phyloP scores from a whole-genome alignment of 148 eudicot genomes.

The Diospyros lotus region DNA sequence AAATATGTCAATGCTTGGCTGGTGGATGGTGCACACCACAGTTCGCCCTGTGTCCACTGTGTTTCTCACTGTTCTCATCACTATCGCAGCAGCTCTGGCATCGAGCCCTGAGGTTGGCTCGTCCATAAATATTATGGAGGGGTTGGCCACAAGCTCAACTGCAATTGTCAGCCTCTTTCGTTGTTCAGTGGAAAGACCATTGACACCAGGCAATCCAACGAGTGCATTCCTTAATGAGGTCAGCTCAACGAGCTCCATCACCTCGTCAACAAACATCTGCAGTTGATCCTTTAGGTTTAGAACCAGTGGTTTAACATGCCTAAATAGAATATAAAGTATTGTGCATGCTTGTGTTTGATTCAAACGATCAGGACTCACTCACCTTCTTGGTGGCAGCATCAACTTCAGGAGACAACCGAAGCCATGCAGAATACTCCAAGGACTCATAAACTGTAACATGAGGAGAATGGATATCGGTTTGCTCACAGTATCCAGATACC shows the following conservation, averaged over 20 bases:
- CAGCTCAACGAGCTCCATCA: slow-evolving; percentile 21
- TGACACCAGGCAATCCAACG: slow-evolving; percentile 20
- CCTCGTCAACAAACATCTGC: slow-evolving; percentile 26
- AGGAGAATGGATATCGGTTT: slow-evolving; percentile 74
- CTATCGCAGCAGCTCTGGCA: slow-evolving; percentile 26
- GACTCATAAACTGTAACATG: slow-evolving; percentile 71
- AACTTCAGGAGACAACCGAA: slow-evolving; percentile 58
- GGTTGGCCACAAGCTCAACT: slow-evolving; percentile 23
- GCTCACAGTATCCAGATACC: slow-evolving; percentile 55
- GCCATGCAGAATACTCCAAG: slow-evolving; percentile 70
- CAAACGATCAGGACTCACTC: slow-evolving; percentile 5
- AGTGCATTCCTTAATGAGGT: slow-evolving; percentile 10
- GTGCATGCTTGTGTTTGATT: background rate
- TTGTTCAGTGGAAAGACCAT: slow-evolving; percentile 24
- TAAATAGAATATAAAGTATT: too few relatives aligned
- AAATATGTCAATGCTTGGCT: slow-evolving; percentile 23
- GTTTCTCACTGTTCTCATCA: slow-evolving; percentile 27
- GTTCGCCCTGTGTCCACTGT: slow-evolving; percentile 28
- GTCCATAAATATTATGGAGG: slow-evolving; percentile 21
- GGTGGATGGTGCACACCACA: slow-evolving; percentile 29
- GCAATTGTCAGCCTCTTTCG: slow-evolving; percentile 24
- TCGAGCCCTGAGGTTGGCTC: slow-evolving; percentile 29
- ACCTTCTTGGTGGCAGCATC: slow-evolving; percentile 51
- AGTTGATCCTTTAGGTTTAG: background rate
- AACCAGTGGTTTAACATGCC: slow-evolving; percentile 16